Conservation (phyloP, 2,329 filamentous ascomycete genomes). For the Cytospora schulzeri region DNA sequence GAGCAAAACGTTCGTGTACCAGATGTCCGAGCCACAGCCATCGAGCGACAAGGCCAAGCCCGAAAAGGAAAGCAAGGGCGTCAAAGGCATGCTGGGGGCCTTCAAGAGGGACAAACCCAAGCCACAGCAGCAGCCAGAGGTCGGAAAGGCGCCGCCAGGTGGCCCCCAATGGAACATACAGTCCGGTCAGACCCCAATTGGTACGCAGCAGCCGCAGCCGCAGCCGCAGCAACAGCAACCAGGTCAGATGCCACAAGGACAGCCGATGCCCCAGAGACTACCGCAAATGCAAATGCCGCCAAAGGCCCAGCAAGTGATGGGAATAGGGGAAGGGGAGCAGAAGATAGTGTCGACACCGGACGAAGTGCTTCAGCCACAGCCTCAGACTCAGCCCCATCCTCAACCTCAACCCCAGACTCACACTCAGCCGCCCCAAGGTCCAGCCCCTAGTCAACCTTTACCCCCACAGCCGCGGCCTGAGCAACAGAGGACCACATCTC, state of each 20-base stretch:
- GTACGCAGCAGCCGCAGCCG: slow-evolving; percentile 11
- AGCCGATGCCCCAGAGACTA: slow-evolving; percentile 2
- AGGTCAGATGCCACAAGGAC: slow-evolving; percentile 4
- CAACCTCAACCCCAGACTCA: neutral
- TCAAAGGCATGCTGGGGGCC: slow-evolving; percentile 32
- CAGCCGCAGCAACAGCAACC: slow-evolving; percentile 10
- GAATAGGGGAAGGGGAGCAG: slow-evolving; percentile 24
- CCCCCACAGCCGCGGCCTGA: slow-evolving; percentile 10
- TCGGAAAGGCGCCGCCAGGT: slow-evolving; percentile 31
- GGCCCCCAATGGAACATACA: slow-evolving; percentile 31
- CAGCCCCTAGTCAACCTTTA: slow-evolving; percentile 10
- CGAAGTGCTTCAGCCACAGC: slow-evolving; percentile 19
- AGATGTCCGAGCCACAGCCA: slow-evolving; percentile 23
- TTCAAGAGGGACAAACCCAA: slow-evolving; percentile 34
- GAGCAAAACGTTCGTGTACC: slow-evolving; percentile 26
- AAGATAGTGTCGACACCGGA: slow-evolving; percentile 24
- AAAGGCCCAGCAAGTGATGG: slow-evolving; percentile 24
- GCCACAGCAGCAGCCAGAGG: slow-evolving; percentile 25
- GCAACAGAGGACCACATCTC: slow-evolving; percentile 13
- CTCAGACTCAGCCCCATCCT: too few species aligned
- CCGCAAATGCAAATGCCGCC: slow-evolving; percentile 27
- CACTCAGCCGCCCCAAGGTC: slow-evolving; percentile 15
- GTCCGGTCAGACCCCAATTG: slow-evolving; percentile 5
- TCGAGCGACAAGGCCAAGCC: slow-evolving; percentile 30
- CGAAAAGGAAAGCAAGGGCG: slow-evolving; percentile 32